Evolutionary conservation across 148 eudicot species (phyloP).

Genomic region (Rhododendron simsii): DNA sequence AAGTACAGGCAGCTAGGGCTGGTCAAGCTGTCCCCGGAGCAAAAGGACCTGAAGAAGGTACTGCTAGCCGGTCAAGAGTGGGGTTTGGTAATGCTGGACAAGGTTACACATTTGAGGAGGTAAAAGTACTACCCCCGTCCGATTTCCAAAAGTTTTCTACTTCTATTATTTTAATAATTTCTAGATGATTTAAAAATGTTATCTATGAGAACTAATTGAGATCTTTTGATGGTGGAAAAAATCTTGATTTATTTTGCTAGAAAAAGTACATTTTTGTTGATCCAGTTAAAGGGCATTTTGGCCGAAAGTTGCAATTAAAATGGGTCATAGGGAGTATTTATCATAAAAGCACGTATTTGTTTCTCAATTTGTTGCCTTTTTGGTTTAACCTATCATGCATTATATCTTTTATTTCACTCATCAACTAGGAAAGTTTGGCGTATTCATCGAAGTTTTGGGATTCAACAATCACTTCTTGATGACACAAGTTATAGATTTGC

Average conservation of each 20-base stretch:
- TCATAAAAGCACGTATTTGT: neutral
- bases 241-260: neutral
- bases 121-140: constrained; percentile 13
- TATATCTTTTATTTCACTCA: neutral
- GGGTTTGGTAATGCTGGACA: constrained; percentile 99
- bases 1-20: constrained; percentile 41
- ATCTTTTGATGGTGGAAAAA: neutral
- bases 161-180: neutral
- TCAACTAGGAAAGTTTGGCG: neutral
- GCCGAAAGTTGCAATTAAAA: neutral
- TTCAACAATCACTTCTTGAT: too few species aligned
- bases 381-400: neutral
- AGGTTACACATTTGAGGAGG: constrained; percentile 99
- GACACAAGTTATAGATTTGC: neutral
- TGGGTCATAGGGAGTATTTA: neutral
- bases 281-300: neutral
- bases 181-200: neutral
- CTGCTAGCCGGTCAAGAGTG: constrained; percentile 57
- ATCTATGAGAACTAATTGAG: neutral
- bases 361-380: neutral
- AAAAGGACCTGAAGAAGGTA: constrained; percentile 79
- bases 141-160: neutral
- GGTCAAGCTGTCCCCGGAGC: constrained; percentile 52
- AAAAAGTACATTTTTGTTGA: neutral
- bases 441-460: neutral